phyloP scores from a whole-genome alignment of 2,329 filamentous ascomycete genomes.

The Sarocladium brachiariae region DNA sequence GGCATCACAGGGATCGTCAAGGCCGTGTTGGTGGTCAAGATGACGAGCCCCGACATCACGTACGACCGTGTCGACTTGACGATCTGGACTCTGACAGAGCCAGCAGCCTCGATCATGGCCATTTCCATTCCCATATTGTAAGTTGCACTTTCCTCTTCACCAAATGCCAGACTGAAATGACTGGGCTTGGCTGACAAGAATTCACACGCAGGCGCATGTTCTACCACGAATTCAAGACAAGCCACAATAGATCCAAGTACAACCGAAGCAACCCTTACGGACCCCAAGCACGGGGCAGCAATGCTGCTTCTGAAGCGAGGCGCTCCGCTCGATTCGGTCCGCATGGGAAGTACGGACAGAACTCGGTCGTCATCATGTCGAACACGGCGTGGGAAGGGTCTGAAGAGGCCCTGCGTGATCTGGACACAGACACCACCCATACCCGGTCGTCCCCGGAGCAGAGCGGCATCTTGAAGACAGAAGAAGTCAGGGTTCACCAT shows the following conservation, averaged over 20 bases:
- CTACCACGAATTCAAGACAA: slow-evolving; percentile 25
- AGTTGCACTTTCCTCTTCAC: no score
- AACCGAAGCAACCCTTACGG: slow-evolving; percentile 17
- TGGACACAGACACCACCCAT: slow-evolving; percentile 9
- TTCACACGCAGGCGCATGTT: slow-evolving; percentile 23
- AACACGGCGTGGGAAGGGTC: slow-evolving; percentile 24
- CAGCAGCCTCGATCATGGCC: slow-evolving; percentile 29
- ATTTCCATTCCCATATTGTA: slow-evolving; percentile 27
- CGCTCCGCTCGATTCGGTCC: slow-evolving; percentile 16
- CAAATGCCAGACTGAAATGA: no score
- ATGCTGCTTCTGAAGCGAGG: slow-evolving; percentile 10
- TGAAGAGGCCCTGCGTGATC: slow-evolving; percentile 23
- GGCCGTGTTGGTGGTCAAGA: slow-evolving; percentile 22
- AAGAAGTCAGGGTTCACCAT: slow-evolving; percentile 21
- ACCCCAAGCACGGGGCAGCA: slow-evolving; percentile 1
- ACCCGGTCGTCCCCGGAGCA: slow-evolving; percentile 10
- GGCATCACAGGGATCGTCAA: slow-evolving; percentile 28
- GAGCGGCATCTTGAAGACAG: slow-evolving; percentile 23
- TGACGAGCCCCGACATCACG: slow-evolving; percentile 26
- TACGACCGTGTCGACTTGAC: slow-evolving; percentile 28
- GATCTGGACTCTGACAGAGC: slow-evolving; percentile 28
- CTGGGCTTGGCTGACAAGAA: background rate
- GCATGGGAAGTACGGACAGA: slow-evolving; percentile 21
- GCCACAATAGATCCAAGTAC: slow-evolving; percentile 19
- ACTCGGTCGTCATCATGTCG: slow-evolving; percentile 26